Conservation (phyloP, 371 early-diverging fungal genomes). For the Fennellomyces sp. region DNA sequence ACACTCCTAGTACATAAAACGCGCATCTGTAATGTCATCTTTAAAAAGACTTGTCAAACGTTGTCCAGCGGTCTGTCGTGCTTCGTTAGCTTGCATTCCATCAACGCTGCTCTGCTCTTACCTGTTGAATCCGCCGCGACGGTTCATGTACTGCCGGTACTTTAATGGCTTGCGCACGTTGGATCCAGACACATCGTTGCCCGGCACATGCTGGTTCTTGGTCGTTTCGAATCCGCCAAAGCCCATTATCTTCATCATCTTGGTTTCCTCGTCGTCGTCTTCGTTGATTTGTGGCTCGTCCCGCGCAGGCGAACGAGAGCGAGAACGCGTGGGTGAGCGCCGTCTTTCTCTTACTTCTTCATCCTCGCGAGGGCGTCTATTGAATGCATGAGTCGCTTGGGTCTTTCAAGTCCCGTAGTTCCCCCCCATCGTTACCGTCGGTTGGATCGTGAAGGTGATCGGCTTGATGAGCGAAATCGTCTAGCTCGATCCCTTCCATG, state of each 20-base stretch:
- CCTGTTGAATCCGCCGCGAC: slow-evolving; percentile 90
- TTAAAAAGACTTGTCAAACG: too few species aligned
- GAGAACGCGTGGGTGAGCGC: slow-evolving; percentile 11
- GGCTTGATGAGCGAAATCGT: slow-evolving; percentile 12
- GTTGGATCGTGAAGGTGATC: slow-evolving; percentile 7
- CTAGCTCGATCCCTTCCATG: slow-evolving; percentile 2
- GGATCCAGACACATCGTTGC: slow-evolving; percentile 68
- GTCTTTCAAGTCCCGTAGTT: too few species aligned
- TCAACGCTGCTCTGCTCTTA: too few species aligned
- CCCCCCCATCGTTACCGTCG: background rate
- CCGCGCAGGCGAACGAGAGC: background rate
- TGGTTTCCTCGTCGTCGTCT: slow-evolving; percentile 51
- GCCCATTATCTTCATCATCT: slow-evolving; percentile 76
- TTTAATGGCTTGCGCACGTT: slow-evolving; percentile 78
- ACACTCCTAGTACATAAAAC: too few species aligned
- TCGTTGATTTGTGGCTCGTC: slow-evolving; percentile 25
- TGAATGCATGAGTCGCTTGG: background rate
- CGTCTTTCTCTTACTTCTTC: slow-evolving; percentile 6
- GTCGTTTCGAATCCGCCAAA: slow-evolving; percentile 90
- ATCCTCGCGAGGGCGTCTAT: background rate
- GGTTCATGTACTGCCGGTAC: slow-evolving; percentile 96
- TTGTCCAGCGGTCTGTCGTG: slow-evolving; percentile 43
- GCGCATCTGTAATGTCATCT: too few species aligned
- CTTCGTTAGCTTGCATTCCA: too few species aligned
- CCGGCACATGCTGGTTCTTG: slow-evolving; percentile 76